Evolutionary conservation across 2,329 filamentous ascomycete genomes (phyloP), one percentile per base, ranked within the genome.

Genomic region (Nigrograna mackinnonii): DNA sequence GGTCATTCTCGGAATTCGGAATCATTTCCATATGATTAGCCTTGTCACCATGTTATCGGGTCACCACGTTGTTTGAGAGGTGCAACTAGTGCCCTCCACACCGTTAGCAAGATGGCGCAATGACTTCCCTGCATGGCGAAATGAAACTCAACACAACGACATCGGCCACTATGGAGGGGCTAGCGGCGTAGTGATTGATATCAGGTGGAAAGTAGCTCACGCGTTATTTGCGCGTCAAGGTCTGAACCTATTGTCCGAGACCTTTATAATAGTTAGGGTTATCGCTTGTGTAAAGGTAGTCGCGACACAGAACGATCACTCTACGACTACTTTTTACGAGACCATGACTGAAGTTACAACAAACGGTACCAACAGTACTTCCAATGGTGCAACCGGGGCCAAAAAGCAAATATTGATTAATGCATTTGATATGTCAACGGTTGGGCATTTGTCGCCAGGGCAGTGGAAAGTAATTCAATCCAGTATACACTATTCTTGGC

Each of bases 341-440:
- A 42, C 11, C 35, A 60, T 60, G 56, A 22, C 49, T 5, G 41
- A 45, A 31, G 13, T 38, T 36, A 49, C 41, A 14, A 20, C 34
- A n/a, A 54, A 42, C 26, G 38, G 35, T 30, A 46, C 33, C 13
- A 48, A 43, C 19, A 39, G 34, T 24, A 14, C 28, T 7, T 38
- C 18, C n/a, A 32, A 38, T 17, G 32, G 19, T 26, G 4, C 20
- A 3, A 11, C 42, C 9, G 11, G 13, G 6, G 31, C 24, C 19
- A 79, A 75, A 57, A 80, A 79, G 51, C 72, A 79, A 19, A 83
- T 85, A 12, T 57, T 85, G 5, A 68, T 85, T 35, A 85, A 85
- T 67, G 82, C 82, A 3, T 85, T 85, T 50, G 82, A 85, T 45
- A 85, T 85, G 81, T 81, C 75, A 2, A 84, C 82, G 0, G 74